Evolutionary conservation across 108 stramenopile genomes (phyloP).

Genomic region (Pseudonitzschia delicatissima): DNA sequence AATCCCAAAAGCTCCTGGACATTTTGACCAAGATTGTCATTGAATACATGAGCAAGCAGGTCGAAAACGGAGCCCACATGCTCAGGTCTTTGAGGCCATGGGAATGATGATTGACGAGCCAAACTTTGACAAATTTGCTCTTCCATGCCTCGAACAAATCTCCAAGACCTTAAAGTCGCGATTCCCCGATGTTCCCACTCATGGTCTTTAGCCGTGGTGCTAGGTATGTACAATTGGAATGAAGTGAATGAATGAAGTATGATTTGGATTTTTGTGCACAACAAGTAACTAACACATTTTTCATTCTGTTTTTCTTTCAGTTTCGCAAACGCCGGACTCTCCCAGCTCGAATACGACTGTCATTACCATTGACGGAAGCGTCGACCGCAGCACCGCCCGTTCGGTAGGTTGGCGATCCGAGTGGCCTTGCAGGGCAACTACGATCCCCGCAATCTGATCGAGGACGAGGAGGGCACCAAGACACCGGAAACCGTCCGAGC

Average conservation of each 20-base stretch:
- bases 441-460: constrained; percentile 79
- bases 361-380: constrained; percentile 89
- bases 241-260: background rate
- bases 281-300: background rate
- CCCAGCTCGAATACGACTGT: constrained; percentile 84
- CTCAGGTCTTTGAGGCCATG: constrained; percentile 96
- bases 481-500: constrained; percentile 66
- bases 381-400: constrained; percentile 66
- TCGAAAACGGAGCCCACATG: constrained; percentile 88
- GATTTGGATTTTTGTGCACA: background rate
- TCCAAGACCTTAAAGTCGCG: constrained; percentile 69
- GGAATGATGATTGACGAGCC: constrained; percentile 90
- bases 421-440: constrained; percentile 90
- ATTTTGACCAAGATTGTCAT: constrained; percentile 83
- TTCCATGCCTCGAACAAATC: constrained; percentile 82
- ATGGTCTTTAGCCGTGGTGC: constrained; percentile 93
- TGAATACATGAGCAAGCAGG: constrained; percentile 92
- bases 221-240: constrained; percentile 13
- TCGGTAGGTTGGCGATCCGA: constrained; percentile 46
- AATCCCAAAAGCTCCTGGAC: constrained; percentile 68
- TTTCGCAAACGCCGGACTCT: constrained; percentile 66
- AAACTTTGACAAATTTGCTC: constrained; percentile 78
- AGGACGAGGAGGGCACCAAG: constrained; percentile 49
- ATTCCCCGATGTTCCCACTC: constrained; percentile 87
- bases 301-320: constrained; percentile 7